phyloP scores from a whole-genome alignment of 169 alveolate genomes.

The Cryptosporidium baileyi region DNA sequence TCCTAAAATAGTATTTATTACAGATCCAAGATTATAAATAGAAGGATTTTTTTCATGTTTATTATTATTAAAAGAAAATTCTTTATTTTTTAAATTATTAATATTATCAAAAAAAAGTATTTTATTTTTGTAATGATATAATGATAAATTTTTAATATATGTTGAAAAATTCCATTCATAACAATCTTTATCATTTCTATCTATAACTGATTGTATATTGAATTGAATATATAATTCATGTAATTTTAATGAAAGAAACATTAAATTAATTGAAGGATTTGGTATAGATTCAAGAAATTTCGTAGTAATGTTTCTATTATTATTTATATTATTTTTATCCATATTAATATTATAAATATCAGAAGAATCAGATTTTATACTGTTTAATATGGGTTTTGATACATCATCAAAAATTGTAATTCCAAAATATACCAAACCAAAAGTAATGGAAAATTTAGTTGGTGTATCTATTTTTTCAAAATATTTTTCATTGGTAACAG shows the following conservation, averaged over 20 bases:
- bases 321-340: not conserved
- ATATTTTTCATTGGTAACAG: conserved; percentile 62
- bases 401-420: conserved; percentile 56
- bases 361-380: too few species aligned
- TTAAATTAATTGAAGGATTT: conserved; percentile 1
- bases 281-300: conserved; percentile 60
- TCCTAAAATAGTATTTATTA: not conserved
- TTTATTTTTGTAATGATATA: not conserved
- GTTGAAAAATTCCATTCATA: conserved; percentile 64
- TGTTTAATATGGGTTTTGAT: conserved; percentile 18
- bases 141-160: conserved; percentile 21
- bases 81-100: not conserved
- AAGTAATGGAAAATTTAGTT: conserved; percentile 46
- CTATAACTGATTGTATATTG: conserved; percentile 58
- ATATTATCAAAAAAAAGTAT: conserved; percentile 16
- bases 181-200: conserved; percentile 59
- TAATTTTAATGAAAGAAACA: conserved; percentile 9
- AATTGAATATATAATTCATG: conserved; percentile 32
- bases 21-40: conserved; percentile 14
- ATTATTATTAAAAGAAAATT: not conserved
- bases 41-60: not conserved
- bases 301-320: not conserved
- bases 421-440: conserved; percentile 63
- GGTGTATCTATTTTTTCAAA: conserved; percentile 69
- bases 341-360: not conserved